Evolutionary conservation across 768 basidiomycete species (phyloP), one percentile per base, ranked within the genome.

Genomic region (Mycena belliarum): DNA sequence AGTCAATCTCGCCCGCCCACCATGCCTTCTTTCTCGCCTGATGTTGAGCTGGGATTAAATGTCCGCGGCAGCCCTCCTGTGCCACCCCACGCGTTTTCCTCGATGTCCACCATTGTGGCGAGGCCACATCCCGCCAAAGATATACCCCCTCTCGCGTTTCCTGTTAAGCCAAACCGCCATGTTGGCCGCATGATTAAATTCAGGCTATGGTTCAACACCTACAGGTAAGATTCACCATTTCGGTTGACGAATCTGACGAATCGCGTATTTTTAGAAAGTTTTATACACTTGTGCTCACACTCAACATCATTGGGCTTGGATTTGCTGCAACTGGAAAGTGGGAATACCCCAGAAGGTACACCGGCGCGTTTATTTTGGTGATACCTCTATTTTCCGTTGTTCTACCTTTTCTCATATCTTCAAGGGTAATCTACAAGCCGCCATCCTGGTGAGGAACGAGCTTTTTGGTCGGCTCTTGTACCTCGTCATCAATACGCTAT

Each of bases 361-460:
- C 86, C 18, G 85, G 88, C 63, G 88, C 88, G 12, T 79, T 91
- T 55, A 86, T 88, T 32, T 32, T 32, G 29, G 29, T 32, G 12
- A 6, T 6, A 32, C 29, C 29, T 32, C 12, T 32, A 6, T 32
- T 32, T 12, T 32, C 12, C 29, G 6, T 32, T 32, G 29, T 12
- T 12, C 29, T 32, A 12, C 29, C n/a, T 32, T 32, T 32, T 32
- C 29, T 6, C 12, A 6, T 12, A 12, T 32, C 29, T 32, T 32
- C 29, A 32, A 32, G 29, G 91, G 88, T 0, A 93, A 93, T 63
- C 70, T 93, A 46, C 82, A 85, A 63, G 72, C 82, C 24, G 83
- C 89, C 6, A 84, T 93, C 54, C 77, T 93, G 21, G 83, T 90
- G 77, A 80, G 91, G 21, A 93, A 93, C 65, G 91, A 93, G 63